phyloP scores from a whole-genome alignment of 164 flowering plant genomes.

The Euptelea pleiosperma region DNA sequence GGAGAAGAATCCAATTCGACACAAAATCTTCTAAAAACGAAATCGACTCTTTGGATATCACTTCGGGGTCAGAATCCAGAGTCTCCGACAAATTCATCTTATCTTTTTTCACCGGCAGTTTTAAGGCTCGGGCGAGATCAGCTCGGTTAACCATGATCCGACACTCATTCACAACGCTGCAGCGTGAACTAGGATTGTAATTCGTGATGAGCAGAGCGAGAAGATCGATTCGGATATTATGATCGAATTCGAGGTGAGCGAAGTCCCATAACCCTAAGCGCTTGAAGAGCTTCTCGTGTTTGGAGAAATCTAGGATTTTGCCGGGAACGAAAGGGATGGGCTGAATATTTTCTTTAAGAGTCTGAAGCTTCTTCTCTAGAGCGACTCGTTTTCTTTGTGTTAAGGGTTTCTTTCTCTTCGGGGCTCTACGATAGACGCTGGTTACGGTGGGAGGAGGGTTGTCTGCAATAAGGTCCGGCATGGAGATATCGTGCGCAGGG shows the following conservation, averaged over 20 bases:
- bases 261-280: conserved; percentile 83
- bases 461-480: not conserved
- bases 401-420: conserved; percentile 35
- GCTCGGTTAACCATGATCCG: conserved; percentile 55
- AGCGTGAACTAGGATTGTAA: conserved; percentile 24
- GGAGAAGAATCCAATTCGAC: conserved; percentile 76
- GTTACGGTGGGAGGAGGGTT: conserved; percentile 11
- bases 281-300: conserved; percentile 51
- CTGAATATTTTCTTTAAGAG: conserved; percentile 26
- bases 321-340: conserved; percentile 64
- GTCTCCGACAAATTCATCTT: conserved; percentile 19
- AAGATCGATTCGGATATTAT: conserved; percentile 44
- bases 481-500: conserved; percentile 9
- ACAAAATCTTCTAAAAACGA: conserved; percentile 53
- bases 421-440: conserved; percentile 23
- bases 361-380: conserved; percentile 38
- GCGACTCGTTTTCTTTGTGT: conserved; percentile 20
- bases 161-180: conserved; percentile 46
- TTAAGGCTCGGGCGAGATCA: conserved; percentile 69
- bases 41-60: conserved; percentile 32
- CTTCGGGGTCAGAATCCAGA: conserved; percentile 24
- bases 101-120: conserved; percentile 60
- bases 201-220: conserved; percentile 51
- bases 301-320: conserved; percentile 48
- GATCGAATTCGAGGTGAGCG: conserved; percentile 60